Conservation (phyloP, 2,329 filamentous ascomycete genomes). For the Trichoderma polysporum region DNA sequence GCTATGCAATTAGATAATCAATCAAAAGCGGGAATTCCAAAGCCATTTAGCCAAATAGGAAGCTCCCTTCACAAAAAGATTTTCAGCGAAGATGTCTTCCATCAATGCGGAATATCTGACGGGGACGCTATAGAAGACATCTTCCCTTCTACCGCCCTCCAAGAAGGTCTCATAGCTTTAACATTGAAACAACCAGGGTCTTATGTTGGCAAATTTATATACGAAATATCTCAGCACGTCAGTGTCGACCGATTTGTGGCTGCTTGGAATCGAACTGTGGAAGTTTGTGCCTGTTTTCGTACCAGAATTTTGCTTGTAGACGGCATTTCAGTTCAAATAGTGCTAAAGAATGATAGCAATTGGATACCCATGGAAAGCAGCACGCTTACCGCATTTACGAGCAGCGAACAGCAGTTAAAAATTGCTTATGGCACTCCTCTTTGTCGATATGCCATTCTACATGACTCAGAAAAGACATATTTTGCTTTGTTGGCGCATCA, state of each 20-base stretch:
- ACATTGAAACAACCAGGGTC: slow-evolving; percentile 32
- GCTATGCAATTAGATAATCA: too few species aligned
- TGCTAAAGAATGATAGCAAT: slow-evolving; percentile 20
- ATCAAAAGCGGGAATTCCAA: too few species aligned
- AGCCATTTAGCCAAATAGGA: too few species aligned
- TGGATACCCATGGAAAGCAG: not conserved
- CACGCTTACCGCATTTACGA: too few species aligned
- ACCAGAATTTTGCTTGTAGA: slow-evolving; percentile 24
- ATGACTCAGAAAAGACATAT: not conserved
- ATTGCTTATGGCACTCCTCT: slow-evolving; percentile 21
- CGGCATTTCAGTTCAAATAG: slow-evolving; percentile 10
- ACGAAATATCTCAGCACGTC: slow-evolving; percentile 23
- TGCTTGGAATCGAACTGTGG: slow-evolving; percentile 23
- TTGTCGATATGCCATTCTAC: slow-evolving; percentile 2
- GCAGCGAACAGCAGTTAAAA: too few species aligned
- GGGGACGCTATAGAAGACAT: slow-evolving; percentile 24
- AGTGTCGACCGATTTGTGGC: slow-evolving; percentile 25
- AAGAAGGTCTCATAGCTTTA: slow-evolving; percentile 29
- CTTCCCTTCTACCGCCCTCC: slow-evolving; percentile 25
- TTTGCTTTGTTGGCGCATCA: slow-evolving; percentile 6
- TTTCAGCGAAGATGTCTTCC: too few species aligned
- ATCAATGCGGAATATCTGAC: too few species aligned
- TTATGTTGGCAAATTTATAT: slow-evolving; percentile 34
- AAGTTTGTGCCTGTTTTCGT: slow-evolving; percentile 23
- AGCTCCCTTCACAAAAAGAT: too few species aligned